Conservation (phyloP, 2,329 filamentous ascomycete genomes). For the Sordariomycetes sp. region DNA sequence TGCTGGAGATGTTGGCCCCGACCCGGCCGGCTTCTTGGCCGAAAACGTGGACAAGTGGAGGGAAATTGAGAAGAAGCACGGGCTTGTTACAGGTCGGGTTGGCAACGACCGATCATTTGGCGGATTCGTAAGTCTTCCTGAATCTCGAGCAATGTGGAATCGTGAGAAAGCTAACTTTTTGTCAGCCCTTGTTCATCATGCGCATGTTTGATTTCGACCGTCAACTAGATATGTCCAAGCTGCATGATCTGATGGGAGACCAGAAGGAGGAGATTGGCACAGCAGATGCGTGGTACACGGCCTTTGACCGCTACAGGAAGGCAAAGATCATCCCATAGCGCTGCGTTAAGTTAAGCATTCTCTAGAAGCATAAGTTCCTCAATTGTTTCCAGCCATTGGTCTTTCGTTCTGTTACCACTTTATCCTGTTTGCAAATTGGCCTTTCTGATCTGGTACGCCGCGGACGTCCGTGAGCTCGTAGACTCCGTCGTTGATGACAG, state of each 20-base stretch:
- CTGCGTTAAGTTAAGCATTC: too few relatives aligned
- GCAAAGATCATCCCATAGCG: conserved; percentile 22
- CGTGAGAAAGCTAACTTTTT: neutral
- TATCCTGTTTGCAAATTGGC: neutral
- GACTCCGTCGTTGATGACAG: too few relatives aligned
- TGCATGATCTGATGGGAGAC: conserved; percentile 19
- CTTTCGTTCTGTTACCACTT: neutral
- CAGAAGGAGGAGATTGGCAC: conserved; percentile 17
- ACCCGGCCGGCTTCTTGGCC: conserved; percentile 18
- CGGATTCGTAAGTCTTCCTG: conserved; percentile 11
- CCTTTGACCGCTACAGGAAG: conserved; percentile 20
- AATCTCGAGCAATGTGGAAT: neutral
- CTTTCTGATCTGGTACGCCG: too few relatives aligned
- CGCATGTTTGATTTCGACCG: conserved; percentile 23
- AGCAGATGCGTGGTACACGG: conserved; percentile 18
- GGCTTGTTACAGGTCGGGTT: conserved; percentile 18
- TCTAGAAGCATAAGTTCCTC: neutral
- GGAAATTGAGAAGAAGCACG: conserved; percentile 20
- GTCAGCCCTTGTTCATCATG: conserved; percentile 19
- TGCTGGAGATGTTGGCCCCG: conserved; percentile 15
- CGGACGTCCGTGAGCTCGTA: too few relatives aligned
- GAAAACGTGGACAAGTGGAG: conserved; percentile 21
- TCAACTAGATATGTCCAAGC: conserved; percentile 20
- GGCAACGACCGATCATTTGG: conserved; percentile 18
- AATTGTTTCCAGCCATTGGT: neutral